Evolutionary conservation across 441 rosid species (phyloP).

Genomic region (Mallotus japonicus): DNA sequence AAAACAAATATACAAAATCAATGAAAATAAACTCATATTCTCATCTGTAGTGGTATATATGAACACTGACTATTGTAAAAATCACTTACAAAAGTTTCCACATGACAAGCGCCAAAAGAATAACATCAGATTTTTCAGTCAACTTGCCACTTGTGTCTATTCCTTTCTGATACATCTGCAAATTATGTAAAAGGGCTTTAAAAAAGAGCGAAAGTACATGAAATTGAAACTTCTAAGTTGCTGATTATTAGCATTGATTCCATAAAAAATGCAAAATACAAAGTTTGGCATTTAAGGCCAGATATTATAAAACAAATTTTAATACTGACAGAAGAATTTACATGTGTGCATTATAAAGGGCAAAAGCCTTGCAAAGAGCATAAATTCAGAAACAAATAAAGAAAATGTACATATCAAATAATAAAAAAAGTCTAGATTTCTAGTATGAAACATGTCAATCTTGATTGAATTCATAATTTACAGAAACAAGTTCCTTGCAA

Average conservation of each 20-base stretch:
- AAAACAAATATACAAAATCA: constrained; percentile 25
- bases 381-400: neutral
- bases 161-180: constrained; percentile 68
- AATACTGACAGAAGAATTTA: neutral
- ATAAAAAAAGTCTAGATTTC: no score
- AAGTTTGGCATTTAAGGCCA: neutral
- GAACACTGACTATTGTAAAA: constrained; percentile 20
- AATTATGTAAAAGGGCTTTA: constrained; percentile 25
- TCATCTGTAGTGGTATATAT: constrained; percentile 14
- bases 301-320: neutral
- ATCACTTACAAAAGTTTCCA: constrained; percentile 76
- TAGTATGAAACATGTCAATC: constrained; percentile 8
- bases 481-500: constrained; percentile 11
- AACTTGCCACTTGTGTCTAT: no score
- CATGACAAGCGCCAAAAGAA: no score
- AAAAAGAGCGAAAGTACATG: neutral
- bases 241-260: neutral
- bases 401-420: neutral
- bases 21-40: constrained; percentile 16
- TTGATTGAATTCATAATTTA: constrained; percentile 14
- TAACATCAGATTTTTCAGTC: no score
- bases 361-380: neutral
- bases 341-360: constrained; percentile 4
- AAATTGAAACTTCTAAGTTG: constrained; percentile 4
- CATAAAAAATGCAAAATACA: neutral